A percentile compares a stretch with the other conserved stretches of the same genome.
Evolutionary conservation across 2,329 filamentous ascomycete species (phyloP).

Genomic region (Diaporthe ilicicola): DNA sequence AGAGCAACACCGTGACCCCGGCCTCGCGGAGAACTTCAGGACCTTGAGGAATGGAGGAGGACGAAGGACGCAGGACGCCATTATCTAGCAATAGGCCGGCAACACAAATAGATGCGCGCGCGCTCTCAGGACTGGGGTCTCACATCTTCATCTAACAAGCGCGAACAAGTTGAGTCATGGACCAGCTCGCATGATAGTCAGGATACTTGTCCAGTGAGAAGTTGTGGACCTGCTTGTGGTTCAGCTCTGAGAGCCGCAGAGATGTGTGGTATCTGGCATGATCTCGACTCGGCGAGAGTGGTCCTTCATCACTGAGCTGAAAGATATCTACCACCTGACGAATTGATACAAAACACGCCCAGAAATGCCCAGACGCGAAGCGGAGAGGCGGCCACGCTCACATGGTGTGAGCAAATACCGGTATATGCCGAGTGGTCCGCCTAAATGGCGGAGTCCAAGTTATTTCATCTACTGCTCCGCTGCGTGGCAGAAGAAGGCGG

Average conservation of each 20-base stretch:
- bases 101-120: neutral
- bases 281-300: neutral
- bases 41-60: neutral
- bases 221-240: neutral
- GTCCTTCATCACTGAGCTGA: neutral
- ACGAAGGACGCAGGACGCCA: neutral
- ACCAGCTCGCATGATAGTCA: neutral
- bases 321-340: neutral
- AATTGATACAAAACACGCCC: neutral
- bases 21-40: too few relatives aligned
- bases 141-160: neutral
- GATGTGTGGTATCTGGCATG: neutral
- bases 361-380: neutral
- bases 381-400: neutral
- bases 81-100: neutral
- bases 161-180: neutral
- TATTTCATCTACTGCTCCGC: neutral
- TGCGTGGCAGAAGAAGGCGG: neutral
- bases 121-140: neutral
- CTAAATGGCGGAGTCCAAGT: neutral
- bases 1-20: neutral
- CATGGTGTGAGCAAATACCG: neutral
- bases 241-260: neutral
- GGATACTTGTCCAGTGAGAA: neutral
- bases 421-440: neutral